phyloP scores from a whole-genome alignment of 2,329 filamentous ascomycete species.

The Decorospora gaudefroyi region DNA sequence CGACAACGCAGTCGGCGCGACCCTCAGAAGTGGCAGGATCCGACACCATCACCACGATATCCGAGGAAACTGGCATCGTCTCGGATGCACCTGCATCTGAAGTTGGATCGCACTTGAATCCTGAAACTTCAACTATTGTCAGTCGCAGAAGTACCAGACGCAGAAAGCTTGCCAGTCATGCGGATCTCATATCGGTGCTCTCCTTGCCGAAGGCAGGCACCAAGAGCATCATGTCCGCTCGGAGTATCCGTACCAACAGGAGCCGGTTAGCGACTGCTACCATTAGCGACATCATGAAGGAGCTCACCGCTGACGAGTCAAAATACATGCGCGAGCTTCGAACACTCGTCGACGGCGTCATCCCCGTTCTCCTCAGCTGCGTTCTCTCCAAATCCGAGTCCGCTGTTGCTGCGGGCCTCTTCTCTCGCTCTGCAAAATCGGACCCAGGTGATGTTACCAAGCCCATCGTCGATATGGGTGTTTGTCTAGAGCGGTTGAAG shows the following conservation, averaged over 20 bases:
- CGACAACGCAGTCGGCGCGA: slow-evolving; percentile 37
- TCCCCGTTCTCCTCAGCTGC: slow-evolving; percentile 86
- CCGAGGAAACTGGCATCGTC: slow-evolving; percentile 23
- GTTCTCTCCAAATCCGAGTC: slow-evolving; percentile 74
- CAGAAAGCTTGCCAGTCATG: slow-evolving; percentile 83
- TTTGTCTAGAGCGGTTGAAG: slow-evolving; percentile 83
- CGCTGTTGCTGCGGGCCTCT: slow-evolving; percentile 67
- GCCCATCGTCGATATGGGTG: slow-evolving; percentile 91
- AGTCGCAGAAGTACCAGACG: slow-evolving; percentile 55
- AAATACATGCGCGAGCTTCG: slow-evolving; percentile 90
- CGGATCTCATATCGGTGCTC: slow-evolving; percentile 89
- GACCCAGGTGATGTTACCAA: slow-evolving; percentile 69
- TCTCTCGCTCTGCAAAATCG: slow-evolving; percentile 63
- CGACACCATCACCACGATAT: slow-evolving; percentile 28
- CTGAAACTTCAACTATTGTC: slow-evolving; percentile 46
- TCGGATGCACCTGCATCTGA: slow-evolving; percentile 36
- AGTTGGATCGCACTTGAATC: slow-evolving; percentile 34
- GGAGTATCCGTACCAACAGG: slow-evolving; percentile 75
- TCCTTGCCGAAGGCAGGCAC: slow-evolving; percentile 69
- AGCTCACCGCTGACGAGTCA: slow-evolving; percentile 80
- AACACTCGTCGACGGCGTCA: slow-evolving; percentile 91
- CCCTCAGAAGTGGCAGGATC: slow-evolving; percentile 34
- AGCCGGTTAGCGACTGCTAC: slow-evolving; percentile 70
- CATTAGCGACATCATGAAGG: slow-evolving; percentile 74
- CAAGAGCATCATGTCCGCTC: slow-evolving; percentile 73